phyloP scores from a whole-genome alignment of 2,329 filamentous ascomycete genomes.

The Botrytis galanthina region DNA sequence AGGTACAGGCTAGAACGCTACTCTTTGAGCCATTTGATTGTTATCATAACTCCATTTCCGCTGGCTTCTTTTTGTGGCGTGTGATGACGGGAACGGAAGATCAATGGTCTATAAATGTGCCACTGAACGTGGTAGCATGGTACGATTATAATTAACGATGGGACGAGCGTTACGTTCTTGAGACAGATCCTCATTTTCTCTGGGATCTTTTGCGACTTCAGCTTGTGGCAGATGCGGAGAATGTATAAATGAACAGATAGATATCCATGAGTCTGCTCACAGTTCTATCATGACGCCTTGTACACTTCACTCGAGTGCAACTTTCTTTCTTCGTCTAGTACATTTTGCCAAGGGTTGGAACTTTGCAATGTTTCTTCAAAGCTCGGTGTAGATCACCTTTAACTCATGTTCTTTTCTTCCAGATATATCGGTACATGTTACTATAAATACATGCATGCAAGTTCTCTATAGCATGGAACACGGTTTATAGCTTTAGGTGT shows the following conservation, averaged over 20 bases:
- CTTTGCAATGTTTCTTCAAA: too few species aligned
- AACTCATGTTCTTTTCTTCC: background rate
- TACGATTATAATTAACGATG: background rate
- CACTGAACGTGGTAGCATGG: background rate
- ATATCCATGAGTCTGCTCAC: background rate
- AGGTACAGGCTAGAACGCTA: background rate
- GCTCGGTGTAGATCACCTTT: background rate
- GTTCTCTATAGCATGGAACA: background rate
- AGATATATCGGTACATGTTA: background rate
- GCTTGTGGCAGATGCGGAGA: background rate
- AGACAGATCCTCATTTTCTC: background rate
- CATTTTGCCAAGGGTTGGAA: background rate
- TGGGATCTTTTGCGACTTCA: background rate
- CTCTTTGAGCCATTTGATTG: background rate
- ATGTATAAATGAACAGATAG: background rate
- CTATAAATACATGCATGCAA: background rate
- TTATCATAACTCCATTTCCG: background rate
- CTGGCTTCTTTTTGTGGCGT: background rate
- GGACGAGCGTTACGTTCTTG: background rate
- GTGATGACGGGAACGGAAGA: background rate
- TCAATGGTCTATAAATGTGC: background rate
- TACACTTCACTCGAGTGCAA: background rate
- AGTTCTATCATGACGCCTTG: background rate
- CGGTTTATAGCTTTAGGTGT: background rate
- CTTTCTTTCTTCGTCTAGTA: background rate